phyloP scores from a whole-genome alignment of 2,329 filamentous ascomycete genomes.

The Colletotrichum eremochloae region DNA sequence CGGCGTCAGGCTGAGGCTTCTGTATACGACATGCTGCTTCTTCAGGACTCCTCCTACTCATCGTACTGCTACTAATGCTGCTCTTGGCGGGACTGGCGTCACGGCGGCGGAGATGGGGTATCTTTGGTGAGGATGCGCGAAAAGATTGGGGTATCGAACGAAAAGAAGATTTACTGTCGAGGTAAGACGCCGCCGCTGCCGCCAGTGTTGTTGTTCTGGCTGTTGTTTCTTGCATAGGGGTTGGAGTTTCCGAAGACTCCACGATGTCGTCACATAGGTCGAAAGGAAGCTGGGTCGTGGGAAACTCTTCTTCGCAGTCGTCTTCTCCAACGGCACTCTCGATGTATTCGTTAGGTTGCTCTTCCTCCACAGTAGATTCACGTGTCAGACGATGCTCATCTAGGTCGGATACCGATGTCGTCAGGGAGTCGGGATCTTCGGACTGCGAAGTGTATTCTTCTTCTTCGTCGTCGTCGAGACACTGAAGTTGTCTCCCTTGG shows the following conservation, averaged over 20 bases:
- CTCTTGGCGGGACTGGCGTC: slow-evolving; percentile 52
- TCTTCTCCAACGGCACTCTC: slow-evolving; percentile 50
- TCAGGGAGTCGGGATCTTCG: slow-evolving; percentile 59
- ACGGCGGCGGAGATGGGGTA: slow-evolving; percentile 49
- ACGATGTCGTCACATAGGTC: slow-evolving; percentile 51
- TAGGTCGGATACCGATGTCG: slow-evolving; percentile 61
- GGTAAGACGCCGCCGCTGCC: slow-evolving; percentile 51
- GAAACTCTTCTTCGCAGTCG: slow-evolving; percentile 50
- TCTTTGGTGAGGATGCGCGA: slow-evolving; percentile 53
- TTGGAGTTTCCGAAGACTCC: slow-evolving; percentile 59
- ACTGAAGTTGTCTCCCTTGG: slow-evolving; percentile 44
- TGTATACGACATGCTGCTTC: slow-evolving; percentile 62
- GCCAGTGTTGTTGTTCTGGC: neutral
- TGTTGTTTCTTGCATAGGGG: slow-evolving; percentile 55
- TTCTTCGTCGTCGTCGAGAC: slow-evolving; percentile 52
- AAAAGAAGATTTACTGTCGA: slow-evolving; percentile 54
- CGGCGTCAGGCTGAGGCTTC: slow-evolving; percentile 58
- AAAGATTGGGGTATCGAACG: slow-evolving; percentile 52
- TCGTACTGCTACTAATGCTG: slow-evolving; percentile 45
- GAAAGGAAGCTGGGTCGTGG: slow-evolving; percentile 55
- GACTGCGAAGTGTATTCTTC: slow-evolving; percentile 57
- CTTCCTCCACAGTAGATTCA: slow-evolving; percentile 48
- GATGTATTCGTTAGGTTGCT: slow-evolving; percentile 45
- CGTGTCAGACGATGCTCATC: slow-evolving; percentile 55
- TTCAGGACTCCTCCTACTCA: slow-evolving; percentile 61